phyloP scores from a whole-genome alignment of 2,329 filamentous ascomycete genomes.

The Claviceps digitariae region DNA sequence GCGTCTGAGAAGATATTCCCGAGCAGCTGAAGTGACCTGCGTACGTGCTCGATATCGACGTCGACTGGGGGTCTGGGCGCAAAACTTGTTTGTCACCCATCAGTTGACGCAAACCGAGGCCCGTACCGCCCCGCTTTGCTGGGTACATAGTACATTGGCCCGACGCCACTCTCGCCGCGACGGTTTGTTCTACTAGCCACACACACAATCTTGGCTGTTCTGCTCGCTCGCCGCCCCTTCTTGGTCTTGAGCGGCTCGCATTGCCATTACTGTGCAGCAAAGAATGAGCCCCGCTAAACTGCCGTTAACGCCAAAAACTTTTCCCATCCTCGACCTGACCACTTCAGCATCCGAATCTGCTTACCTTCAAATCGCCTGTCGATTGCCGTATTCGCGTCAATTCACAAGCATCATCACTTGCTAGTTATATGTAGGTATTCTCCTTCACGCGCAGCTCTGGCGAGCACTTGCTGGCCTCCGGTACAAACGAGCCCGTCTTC shows the following conservation, averaged over 20 bases:
- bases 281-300: conserved; percentile 8
- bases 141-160: background rate
- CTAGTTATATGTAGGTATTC: conserved; percentile 1
- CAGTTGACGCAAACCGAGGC: background rate
- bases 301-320: conserved; percentile 13
- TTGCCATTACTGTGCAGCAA: background rate
- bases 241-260: background rate
- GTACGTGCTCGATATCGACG: background rate
- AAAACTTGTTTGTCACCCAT: background rate
- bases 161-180: conserved; percentile 2
- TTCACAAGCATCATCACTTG: background rate
- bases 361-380: conserved; percentile 4
- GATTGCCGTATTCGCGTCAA: conserved; percentile 1
- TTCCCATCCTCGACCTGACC: conserved; percentile 11
- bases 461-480: background rate
- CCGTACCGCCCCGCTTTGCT: conserved; percentile 3
- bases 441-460: background rate
- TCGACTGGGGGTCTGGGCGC: background rate
- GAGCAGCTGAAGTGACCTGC: background rate
- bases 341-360: conserved; percentile 1
- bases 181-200: conserved; percentile 1
- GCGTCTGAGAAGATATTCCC: background rate
- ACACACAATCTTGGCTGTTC: conserved; percentile 1
- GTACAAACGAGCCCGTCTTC: background rate
- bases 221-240: conserved; percentile 1